Percentiles rank a stretch among this genome's conserved stretches.
phyloP scores from a whole-genome alignment of 495 filamentous ascomycete species.

The Aspergillus coremiiformis region DNA sequence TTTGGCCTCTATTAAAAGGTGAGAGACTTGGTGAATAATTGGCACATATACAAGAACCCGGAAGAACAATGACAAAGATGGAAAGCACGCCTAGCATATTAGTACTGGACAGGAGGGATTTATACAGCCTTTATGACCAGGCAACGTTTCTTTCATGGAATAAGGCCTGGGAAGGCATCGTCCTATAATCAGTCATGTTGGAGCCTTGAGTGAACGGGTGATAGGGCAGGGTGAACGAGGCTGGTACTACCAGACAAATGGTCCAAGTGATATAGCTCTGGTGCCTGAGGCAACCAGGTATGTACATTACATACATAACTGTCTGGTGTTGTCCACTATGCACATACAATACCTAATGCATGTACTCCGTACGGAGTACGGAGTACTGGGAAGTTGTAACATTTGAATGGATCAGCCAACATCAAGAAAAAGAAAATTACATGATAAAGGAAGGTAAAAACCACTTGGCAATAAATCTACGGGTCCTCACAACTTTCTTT shows the following conservation, averaged over 20 bases:
- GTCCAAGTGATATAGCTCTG: background rate
- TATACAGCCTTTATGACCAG: background rate
- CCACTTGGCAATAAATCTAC: background rate
- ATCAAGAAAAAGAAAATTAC: background rate
- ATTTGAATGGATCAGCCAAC: no score
- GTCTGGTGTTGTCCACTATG: no score
- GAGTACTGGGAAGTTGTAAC: no score
- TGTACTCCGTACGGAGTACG: no score
- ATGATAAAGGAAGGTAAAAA: background rate
- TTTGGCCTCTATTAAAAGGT: background rate
- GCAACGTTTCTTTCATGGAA: background rate
- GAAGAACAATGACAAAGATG: background rate
- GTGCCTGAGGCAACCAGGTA: constrained; percentile 22
- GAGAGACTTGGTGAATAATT: background rate
- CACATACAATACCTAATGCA: no score
- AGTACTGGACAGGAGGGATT: background rate
- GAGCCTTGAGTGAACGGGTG: constrained; percentile 7
- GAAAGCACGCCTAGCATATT: background rate
- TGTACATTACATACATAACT: background rate
- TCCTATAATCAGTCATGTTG: background rate
- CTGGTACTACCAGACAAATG: constrained; percentile 1
- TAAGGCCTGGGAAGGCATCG: constrained; percentile 9
- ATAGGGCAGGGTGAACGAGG: constrained; percentile 7
- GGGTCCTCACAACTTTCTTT: no score
- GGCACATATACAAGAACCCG: background rate